Percentiles rank a stretch among this genome's conserved stretches.
phyloP scores from a whole-genome alignment of 345 rosid genomes.

The Syzygium aromaticum region DNA sequence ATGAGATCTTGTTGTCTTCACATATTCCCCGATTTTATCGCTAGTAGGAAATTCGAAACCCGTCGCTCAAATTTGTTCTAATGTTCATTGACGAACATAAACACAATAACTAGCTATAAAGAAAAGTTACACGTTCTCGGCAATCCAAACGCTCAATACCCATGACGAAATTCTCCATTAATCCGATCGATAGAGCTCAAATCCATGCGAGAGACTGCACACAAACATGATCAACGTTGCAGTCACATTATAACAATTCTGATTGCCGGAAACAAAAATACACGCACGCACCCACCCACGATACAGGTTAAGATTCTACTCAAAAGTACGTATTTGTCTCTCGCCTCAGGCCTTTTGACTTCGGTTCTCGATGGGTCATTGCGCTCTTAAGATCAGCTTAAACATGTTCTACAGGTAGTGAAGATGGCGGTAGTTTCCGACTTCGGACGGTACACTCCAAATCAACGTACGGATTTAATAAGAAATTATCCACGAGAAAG shows the following conservation, averaged over 20 bases:
- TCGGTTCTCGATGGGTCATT: neutral
- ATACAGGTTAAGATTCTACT: neutral
- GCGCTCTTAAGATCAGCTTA: neutral
- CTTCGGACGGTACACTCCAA: neutral
- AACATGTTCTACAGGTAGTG: neutral
- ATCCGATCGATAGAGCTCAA: neutral
- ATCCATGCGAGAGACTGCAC: neutral
- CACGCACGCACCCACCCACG: accelerated
- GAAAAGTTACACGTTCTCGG: neutral
- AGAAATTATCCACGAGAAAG: accelerated
- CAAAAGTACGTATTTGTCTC: neutral
- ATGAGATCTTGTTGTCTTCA: neutral
- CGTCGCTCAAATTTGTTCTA: neutral
- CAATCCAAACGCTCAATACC: neutral
- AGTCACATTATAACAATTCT: neutral
- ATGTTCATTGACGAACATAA: neutral
- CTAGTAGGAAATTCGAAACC: neutral
- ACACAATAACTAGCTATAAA: neutral
- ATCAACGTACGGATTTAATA: accelerated
- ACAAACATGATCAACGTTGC: neutral
- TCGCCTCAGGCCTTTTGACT: neutral
- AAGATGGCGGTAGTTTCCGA: neutral
- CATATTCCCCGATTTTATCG: neutral
- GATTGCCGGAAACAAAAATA: neutral
- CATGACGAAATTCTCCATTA: neutral